Percentiles rank a stretch among this genome's conserved stretches.
These are phyloP conservation scores for Angomonas deanei DNA, from an alignment of 208 protist genomes.

Conservation along the genomic window DNA sequence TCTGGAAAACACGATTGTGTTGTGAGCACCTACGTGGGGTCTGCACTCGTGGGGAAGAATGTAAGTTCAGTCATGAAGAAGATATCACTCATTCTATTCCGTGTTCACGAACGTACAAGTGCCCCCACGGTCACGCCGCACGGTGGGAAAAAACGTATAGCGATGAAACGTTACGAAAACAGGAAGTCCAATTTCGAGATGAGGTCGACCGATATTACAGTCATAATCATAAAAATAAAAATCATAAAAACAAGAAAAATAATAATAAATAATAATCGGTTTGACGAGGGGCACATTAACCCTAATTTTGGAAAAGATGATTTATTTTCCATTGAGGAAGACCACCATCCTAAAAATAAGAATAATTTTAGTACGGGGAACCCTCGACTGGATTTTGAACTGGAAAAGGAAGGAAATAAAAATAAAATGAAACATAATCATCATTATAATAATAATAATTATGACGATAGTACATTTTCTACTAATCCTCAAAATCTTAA, in stretches of 20 bases:
- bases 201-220: background rate
- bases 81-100: constrained; percentile 50
- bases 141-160: constrained; percentile 44
- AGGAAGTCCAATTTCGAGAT: background rate
- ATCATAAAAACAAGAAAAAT: background rate
- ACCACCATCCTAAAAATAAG: background rate
- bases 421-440: too few species aligned
- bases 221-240: background rate
- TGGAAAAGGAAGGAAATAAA: background rate
- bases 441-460: constrained; percentile 1
- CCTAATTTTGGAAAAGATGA: background rate
- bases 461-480: background rate
- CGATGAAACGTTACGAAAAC: constrained; percentile 5
- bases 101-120: constrained; percentile 60
- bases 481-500: background rate
- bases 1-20: constrained; percentile 65
- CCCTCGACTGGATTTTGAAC: background rate
- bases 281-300: background rate
- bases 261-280: background rate
- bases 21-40: constrained; percentile 49
- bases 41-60: constrained; percentile 33
- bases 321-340: background rate
- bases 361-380: constrained; percentile 1
- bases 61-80: constrained; percentile 60
- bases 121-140: constrained; percentile 42